Conservation (phyloP, 352 stramenopile genomes). For the Discostella stelligera region DNA sequence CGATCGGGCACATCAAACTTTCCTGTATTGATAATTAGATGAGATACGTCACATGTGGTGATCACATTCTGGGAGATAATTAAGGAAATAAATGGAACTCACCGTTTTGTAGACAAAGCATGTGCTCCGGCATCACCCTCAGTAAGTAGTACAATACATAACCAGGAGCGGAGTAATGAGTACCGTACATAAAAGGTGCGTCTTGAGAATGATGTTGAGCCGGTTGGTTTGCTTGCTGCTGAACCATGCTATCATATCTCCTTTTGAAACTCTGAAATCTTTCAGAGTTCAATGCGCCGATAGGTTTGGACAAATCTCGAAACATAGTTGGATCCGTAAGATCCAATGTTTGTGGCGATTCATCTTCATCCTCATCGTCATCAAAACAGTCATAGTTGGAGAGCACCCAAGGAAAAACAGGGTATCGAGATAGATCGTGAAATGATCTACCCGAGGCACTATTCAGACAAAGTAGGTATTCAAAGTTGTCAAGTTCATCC, state of each 20-base stretch:
- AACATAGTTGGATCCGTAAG: constrained; percentile 84
- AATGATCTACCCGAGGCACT: constrained; percentile 93
- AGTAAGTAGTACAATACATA: constrained; percentile 97
- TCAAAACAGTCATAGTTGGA: constrained; percentile 82
- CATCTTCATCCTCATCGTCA: constrained; percentile 11
- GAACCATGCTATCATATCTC: constrained; percentile 87
- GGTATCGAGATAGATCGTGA: constrained; percentile 90
- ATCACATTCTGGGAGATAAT: constrained; percentile 7
- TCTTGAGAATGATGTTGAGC: constrained; percentile 56
- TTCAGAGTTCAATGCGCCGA: constrained; percentile 89
- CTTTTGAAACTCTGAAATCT: constrained; percentile 87
- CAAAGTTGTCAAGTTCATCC: constrained; percentile 94
- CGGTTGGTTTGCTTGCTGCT: constrained; percentile 30
- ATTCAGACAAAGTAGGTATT: constrained; percentile 98
- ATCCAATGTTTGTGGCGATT: constrained; percentile 69
- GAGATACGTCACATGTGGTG: not conserved
- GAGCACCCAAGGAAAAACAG: constrained; percentile 95
- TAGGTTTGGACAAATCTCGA: constrained; percentile 92
- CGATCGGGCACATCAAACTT: constrained; percentile 87
- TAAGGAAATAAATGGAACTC: constrained; percentile 24
- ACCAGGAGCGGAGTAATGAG: constrained; percentile 94
- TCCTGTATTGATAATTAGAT: constrained; percentile 30
- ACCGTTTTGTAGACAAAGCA: constrained; percentile 89
- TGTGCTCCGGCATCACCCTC: constrained; percentile 87
- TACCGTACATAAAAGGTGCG: constrained; percentile 95